Percentiles rank a stretch among this genome's conserved stretches.
Conservation (phyloP, 2,329 filamentous ascomycete genomes). For the Fusarium tricinctum region DNA sequence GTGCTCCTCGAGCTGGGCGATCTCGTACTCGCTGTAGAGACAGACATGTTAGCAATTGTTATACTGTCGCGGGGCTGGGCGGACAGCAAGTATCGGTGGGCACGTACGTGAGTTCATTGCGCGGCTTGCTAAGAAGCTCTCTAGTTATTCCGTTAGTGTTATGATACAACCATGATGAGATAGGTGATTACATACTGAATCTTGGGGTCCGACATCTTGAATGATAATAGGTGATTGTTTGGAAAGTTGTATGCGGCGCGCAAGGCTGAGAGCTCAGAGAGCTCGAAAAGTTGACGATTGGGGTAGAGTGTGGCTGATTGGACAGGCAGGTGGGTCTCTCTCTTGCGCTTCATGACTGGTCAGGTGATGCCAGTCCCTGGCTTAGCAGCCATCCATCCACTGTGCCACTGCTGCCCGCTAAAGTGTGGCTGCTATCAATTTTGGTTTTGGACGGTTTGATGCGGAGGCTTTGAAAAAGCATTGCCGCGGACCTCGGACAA, state of each 20-base stretch:
- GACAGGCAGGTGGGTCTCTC: constrained; percentile 8
- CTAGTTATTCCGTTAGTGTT: constrained; percentile 62
- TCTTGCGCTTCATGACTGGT: constrained; percentile 20
- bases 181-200: constrained; percentile 71
- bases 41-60: constrained; percentile 34
- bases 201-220: constrained; percentile 75
- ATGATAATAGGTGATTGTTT: constrained; percentile 34
- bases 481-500: constrained; percentile 50
- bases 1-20: constrained; percentile 76
- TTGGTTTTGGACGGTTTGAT: constrained; percentile 43
- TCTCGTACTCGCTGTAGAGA: constrained; percentile 84
- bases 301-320: constrained; percentile 48
- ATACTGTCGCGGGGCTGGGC: constrained; percentile 33
- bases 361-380: constrained; percentile 41
- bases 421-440: constrained; percentile 47
- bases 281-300: constrained; percentile 52
- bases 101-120: constrained; percentile 88
- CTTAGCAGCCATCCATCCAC: constrained; percentile 6
- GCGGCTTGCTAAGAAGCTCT: constrained; percentile 90
- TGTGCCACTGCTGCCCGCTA: neutral
- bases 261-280: constrained; percentile 54
- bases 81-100: constrained; percentile 26
- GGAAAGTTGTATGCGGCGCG: constrained; percentile 46
- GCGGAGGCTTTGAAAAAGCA: constrained; percentile 52
- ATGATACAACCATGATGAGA: neutral